Conservation (phyloP, 2,329 filamentous ascomycete genomes). For the Metarhizium guizhouense region DNA sequence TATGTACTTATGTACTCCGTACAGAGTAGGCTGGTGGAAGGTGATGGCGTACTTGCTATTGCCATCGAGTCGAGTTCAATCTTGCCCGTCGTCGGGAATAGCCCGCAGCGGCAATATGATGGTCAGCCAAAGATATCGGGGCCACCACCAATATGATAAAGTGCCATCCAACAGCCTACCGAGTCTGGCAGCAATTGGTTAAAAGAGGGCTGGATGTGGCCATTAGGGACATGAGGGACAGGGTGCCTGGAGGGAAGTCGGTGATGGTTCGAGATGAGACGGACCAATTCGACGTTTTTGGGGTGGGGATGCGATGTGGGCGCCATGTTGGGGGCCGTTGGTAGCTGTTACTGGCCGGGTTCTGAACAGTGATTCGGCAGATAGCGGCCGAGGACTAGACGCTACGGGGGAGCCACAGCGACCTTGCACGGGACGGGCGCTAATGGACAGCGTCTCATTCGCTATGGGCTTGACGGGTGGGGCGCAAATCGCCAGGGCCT, state of each 20-base stretch:
- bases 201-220: neutral
- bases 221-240: neutral
- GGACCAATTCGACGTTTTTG: neutral
- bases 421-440: slow-evolving; percentile 9
- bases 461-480: neutral
- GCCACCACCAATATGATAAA: too few relatives aligned
- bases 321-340: neutral
- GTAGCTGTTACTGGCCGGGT: slow-evolving; percentile 1
- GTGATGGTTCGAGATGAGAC: neutral
- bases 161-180: too few relatives aligned
- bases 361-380: slow-evolving; percentile 10
- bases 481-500: neutral
- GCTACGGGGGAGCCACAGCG: slow-evolving; percentile 1
- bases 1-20: too few relatives aligned
- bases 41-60: too few relatives aligned
- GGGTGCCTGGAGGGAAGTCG: neutral
- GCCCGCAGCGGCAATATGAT: too few relatives aligned
- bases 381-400: slow-evolving; percentile 1
- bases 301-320: neutral
- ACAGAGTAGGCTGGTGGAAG: too few relatives aligned
- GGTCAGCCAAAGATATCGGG: too few relatives aligned
- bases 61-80: too few relatives aligned
- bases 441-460: slow-evolving; percentile 12
- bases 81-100: too few relatives aligned
- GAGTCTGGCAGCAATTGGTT: neutral